A percentile compares a stretch with the other conserved stretches of the same genome.
These are phyloP conservation scores for Ophiosphaerella herpotricha DNA, from an alignment of 2,329 filamentous ascomycete genomes.

Conservation along the genomic window DNA sequence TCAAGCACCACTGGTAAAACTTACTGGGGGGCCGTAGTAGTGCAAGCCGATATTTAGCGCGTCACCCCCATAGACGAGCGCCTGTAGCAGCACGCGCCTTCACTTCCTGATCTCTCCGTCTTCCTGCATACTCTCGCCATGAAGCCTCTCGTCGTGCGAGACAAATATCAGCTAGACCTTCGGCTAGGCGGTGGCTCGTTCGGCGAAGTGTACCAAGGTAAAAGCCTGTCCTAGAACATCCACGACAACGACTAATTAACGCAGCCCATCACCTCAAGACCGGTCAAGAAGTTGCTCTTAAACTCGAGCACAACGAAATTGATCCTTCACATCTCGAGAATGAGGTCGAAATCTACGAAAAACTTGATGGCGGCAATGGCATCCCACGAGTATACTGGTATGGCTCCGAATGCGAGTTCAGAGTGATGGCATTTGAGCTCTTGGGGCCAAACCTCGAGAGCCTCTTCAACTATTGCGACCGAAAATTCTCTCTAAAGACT, in stretches of 20 bases:
- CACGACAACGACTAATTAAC: slow-evolving; percentile 19
- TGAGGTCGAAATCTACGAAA: slow-evolving; percentile 90
- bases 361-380: slow-evolving; percentile 91
- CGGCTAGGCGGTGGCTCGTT: slow-evolving; percentile 99
- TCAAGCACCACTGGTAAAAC: too few relatives aligned
- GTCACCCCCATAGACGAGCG: too few relatives aligned
- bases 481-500: slow-evolving; percentile 98
- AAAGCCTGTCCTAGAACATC: slow-evolving; percentile 6
- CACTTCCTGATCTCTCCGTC: too few relatives aligned
- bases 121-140: too few relatives aligned
- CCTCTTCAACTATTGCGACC: slow-evolving; percentile 99
- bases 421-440: slow-evolving; percentile 98
- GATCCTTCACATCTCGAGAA: slow-evolving; percentile 99
- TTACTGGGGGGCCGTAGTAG: too few relatives aligned
- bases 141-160: slow-evolving; percentile 81
- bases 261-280: slow-evolving; percentile 98
- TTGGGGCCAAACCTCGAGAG: slow-evolving; percentile 95
- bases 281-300: slow-evolving; percentile 98
- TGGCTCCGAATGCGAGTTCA: slow-evolving; percentile 99
- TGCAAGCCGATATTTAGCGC: too few relatives aligned
- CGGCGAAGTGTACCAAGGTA: slow-evolving; percentile 93
- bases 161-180: slow-evolving; percentile 98
- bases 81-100: too few relatives aligned
- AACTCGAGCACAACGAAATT: slow-evolving; percentile 98
- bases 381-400: slow-evolving; percentile 99